Evolutionary conservation across 371 early-diverging fungal species (phyloP).

Genomic region (Mucor sp.): DNA sequence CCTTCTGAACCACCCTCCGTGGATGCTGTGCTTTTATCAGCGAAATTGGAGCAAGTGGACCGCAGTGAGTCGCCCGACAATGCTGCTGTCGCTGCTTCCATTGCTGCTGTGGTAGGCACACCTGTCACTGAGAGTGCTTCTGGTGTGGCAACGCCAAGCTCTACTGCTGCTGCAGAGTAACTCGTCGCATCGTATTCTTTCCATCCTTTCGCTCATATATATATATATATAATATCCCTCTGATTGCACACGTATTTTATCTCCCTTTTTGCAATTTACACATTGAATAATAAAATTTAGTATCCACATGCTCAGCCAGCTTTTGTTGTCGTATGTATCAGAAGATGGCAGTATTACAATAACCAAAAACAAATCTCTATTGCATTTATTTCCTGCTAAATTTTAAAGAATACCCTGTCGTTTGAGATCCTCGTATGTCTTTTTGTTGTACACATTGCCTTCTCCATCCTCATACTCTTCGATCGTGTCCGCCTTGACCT

Average conservation of each 20-base stretch:
- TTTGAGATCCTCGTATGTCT: conserved; percentile 95
- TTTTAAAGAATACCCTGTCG: conserved; percentile 87
- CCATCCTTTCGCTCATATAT: neutral
- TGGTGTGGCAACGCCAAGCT: neutral
- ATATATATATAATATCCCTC: neutral
- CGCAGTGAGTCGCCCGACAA: neutral
- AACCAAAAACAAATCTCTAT: neutral
- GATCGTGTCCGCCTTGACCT: conserved; percentile 71
- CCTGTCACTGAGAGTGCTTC: neutral
- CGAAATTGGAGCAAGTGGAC: neutral
- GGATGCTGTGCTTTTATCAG: neutral
- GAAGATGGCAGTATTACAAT: neutral
- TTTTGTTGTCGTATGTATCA: too few species aligned
- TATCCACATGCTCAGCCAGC: too few species aligned
- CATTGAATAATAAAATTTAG: too few species aligned
- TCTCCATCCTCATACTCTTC: conserved; percentile 97
- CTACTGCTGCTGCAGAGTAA: neutral
- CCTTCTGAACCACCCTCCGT: neutral
- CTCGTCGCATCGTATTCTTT: neutral
- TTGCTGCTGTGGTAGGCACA: conserved; percentile 4
- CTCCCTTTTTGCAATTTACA: neutral
- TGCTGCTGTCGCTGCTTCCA: conserved; percentile 1
- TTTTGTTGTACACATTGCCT: conserved; percentile 98
- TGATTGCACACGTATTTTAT: neutral
- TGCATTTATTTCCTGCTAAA: neutral